phyloP scores from a whole-genome alignment of 2,329 filamentous ascomycete species.

The Penicillium polonicum region DNA sequence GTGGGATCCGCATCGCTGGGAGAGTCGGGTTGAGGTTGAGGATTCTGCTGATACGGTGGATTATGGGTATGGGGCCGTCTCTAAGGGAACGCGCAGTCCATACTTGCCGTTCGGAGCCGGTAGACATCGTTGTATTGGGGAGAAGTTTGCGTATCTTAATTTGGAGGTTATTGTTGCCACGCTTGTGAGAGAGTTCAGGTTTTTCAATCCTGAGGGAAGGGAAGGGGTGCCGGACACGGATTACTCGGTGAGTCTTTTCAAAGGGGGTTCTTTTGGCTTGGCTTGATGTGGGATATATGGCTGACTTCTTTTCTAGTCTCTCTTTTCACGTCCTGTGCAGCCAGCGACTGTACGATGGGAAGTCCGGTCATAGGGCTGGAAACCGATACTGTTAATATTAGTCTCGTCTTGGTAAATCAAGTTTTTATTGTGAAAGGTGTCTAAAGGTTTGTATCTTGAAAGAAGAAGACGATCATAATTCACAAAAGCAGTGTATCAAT shows the following conservation, averaged over 20 bases:
- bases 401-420: too few species aligned
- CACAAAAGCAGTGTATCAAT: background rate
- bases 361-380: background rate
- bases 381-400: background rate
- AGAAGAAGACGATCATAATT: background rate
- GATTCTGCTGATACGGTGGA: constrained; percentile 58
- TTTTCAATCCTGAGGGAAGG: constrained; percentile 57
- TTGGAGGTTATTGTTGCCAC: constrained; percentile 63
- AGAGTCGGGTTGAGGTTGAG: constrained; percentile 41
- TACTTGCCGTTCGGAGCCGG: constrained; percentile 73
- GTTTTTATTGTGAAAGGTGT: background rate
- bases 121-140: constrained; percentile 71
- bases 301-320: constrained; percentile 18
- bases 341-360: constrained; percentile 29
- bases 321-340: constrained; percentile 29
- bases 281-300: background rate
- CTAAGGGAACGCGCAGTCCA: constrained; percentile 60
- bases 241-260: constrained; percentile 51
- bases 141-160: constrained; percentile 73
- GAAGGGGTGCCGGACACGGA: constrained; percentile 62
- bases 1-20: constrained; percentile 66
- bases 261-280: constrained; percentile 20
- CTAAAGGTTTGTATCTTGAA: background rate
- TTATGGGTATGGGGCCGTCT: constrained; percentile 61
- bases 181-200: constrained; percentile 61